Evolutionary conservation across 768 basidiomycete species (phyloP).

Genomic region (Boletellus ananas): DNA sequence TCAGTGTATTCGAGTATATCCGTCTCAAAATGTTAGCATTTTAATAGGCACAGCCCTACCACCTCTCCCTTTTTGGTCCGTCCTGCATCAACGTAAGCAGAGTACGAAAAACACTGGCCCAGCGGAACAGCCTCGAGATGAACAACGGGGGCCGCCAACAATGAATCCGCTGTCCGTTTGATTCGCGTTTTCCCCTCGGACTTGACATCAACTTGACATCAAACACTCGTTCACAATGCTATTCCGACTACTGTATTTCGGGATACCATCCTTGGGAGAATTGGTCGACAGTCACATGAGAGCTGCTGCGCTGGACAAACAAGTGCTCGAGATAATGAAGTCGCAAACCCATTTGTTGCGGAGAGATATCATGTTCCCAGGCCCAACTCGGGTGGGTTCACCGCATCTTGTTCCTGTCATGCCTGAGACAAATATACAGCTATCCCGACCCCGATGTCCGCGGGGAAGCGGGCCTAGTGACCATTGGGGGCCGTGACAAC

Average conservation of each 20-base stretch:
- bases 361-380: no score
- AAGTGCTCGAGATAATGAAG: background rate
- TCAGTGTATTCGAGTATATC: constrained; percentile 4
- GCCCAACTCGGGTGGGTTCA: background rate
- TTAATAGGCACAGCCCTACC: background rate
- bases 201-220: no score
- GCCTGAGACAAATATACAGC: background rate
- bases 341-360: background rate
- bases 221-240: no score
- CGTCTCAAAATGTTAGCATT: constrained; percentile 18
- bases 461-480: background rate
- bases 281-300: background rate
- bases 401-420: background rate
- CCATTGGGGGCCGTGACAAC: background rate
- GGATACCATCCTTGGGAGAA: background rate
- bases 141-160: background rate
- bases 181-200: background rate
- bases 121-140: background rate
- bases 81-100: background rate
- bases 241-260: no score
- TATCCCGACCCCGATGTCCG: background rate
- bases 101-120: background rate
- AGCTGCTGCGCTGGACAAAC: background rate
- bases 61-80: background rate
- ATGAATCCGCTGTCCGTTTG: background rate